phyloP scores from a whole-genome alignment of 2,329 filamentous ascomycete genomes.

The Epichloe baconii region DNA sequence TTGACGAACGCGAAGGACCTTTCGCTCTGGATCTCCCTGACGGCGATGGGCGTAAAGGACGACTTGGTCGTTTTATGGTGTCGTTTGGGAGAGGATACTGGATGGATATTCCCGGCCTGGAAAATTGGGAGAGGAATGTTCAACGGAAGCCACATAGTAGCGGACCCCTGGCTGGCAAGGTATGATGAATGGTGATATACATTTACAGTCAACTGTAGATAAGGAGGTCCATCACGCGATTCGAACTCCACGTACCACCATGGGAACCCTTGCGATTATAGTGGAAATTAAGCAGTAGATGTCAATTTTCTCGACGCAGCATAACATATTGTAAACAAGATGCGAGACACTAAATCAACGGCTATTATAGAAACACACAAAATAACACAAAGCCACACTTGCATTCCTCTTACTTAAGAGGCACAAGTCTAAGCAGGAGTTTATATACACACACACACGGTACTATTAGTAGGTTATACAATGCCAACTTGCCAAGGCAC shows the following conservation, averaged over 20 bases:
- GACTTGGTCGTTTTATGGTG: slow-evolving; percentile 68
- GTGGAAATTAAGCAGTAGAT: too few relatives aligned
- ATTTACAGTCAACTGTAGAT: background rate
- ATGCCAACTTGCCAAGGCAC: too few relatives aligned
- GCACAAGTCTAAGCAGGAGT: too few relatives aligned
- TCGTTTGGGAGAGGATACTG: slow-evolving; percentile 64
- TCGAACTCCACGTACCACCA: background rate
- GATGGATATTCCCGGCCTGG: slow-evolving; percentile 55
- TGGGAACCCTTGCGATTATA: too few relatives aligned
- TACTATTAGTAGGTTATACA: too few relatives aligned
- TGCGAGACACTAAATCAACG: too few relatives aligned
- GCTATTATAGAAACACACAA: too few relatives aligned
- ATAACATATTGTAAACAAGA: too few relatives aligned
- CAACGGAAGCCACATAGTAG: slow-evolving; percentile 38
- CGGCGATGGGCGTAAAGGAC: slow-evolving; percentile 67
- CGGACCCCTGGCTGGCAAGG: slow-evolving; percentile 21
- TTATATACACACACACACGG: too few relatives aligned
- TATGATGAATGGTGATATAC: slow-evolving; percentile 10
- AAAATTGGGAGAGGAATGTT: slow-evolving; percentile 55
- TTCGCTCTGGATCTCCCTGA: slow-evolving; percentile 60
- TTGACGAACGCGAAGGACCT: slow-evolving; percentile 43
- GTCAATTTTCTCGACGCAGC: too few relatives aligned
- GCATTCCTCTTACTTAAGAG: too few relatives aligned
- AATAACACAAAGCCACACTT: too few relatives aligned
- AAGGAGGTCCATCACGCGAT: slow-evolving; percentile 9